phyloP scores from a whole-genome alignment of 2,329 filamentous ascomycete genomes.

The Elsinoe australis region DNA sequence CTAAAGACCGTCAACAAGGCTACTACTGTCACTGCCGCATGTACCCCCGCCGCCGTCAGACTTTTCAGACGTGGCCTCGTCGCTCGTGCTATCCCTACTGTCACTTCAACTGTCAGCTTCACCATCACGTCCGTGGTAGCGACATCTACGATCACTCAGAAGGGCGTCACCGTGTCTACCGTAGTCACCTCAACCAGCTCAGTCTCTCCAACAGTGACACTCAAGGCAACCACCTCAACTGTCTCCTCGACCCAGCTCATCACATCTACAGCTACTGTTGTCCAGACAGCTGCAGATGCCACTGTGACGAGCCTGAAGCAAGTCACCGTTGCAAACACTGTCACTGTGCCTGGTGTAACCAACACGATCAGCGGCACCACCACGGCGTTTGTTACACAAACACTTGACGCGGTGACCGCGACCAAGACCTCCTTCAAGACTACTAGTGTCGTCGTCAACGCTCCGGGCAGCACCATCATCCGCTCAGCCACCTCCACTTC shows the following conservation, averaged over 20 bases:
- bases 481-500: conserved; percentile 16
- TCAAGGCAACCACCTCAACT: conserved; percentile 25
- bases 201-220: conserved; percentile 23
- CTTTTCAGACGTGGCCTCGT: conserved; percentile 20
- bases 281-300: conserved; percentile 21
- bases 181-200: conserved; percentile 25
- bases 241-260: conserved; percentile 20
- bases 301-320: conserved; percentile 22
- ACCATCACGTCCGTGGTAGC: conserved; percentile 26
- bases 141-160: conserved; percentile 19
- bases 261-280: conserved; percentile 19
- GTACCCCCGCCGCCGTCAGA: conserved; percentile 24
- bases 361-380: conserved; percentile 10
- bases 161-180: conserved; percentile 22
- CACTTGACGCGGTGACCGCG: conserved; percentile 12
- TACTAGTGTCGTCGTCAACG: conserved; percentile 11
- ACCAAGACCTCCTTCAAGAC: conserved; percentile 18
- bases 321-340: conserved; percentile 3
- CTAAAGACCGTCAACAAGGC: conserved; percentile 29
- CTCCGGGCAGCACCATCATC: conserved; percentile 2
- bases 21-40: conserved; percentile 25
- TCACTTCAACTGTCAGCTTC: conserved; percentile 25
- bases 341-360: conserved; percentile 17
- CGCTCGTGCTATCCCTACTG: conserved; percentile 22
- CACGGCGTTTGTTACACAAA: conserved; percentile 15